Conservation (phyloP, 2,329 filamentous ascomycete species). For the Sporothrix pseudoabietina region DNA sequence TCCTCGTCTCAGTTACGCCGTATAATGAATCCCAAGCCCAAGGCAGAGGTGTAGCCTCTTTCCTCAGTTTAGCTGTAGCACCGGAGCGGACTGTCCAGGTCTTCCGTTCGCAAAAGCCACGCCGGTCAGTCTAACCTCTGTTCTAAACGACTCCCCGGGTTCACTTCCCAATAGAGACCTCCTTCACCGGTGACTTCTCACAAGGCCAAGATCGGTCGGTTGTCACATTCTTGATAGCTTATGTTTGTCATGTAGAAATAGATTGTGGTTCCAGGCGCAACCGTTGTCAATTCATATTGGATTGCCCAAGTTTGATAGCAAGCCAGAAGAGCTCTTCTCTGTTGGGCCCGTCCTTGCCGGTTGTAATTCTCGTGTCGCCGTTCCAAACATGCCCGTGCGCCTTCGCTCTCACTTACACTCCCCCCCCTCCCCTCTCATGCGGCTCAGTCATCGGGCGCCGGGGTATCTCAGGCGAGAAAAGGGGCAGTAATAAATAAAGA, state of each 20-base stretch:
- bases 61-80: not conserved
- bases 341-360: not conserved
- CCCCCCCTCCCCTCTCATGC: not conserved
- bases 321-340: not conserved
- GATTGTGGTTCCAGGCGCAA: not conserved
- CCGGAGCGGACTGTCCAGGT: not conserved
- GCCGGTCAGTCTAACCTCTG: not conserved
- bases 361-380: not conserved
- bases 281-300: not conserved
- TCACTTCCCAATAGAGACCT: not conserved
- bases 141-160: not conserved
- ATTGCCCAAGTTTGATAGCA: not conserved
- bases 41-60: not conserved
- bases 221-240: not conserved
- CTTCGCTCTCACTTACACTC: not conserved
- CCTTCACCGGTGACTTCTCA: not conserved
- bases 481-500: not conserved
- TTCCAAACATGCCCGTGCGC: not conserved
- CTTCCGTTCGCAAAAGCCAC: not conserved
- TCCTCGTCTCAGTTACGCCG: not conserved
- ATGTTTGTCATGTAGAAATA: not conserved
- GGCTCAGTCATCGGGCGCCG: constrained; percentile 6
- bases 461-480: not conserved
- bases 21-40: not conserved
- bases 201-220: not conserved